Evolutionary conservation across 192 early-diverging fungal species (phyloP), one percentile per base, ranked within the genome.

Genomic region (Coemansia sp.): DNA sequence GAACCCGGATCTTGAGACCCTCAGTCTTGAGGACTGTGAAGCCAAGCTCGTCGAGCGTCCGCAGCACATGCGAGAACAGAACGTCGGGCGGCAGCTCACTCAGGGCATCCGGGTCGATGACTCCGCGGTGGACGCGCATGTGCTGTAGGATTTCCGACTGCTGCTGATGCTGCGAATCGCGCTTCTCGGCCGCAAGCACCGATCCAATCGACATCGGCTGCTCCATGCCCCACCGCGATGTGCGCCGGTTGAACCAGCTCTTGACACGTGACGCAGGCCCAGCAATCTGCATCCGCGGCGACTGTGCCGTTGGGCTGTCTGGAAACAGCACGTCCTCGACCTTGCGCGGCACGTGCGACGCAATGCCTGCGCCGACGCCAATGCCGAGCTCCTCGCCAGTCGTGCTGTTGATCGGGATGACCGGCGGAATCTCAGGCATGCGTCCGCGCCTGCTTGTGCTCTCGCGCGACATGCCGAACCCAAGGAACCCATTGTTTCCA

Each of bases 81-180:
- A 89, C 89, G 7, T 86, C 84, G 1, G 91, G 91, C 23, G 87
- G 73, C 34, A 86, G 67, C 23, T 86, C 84, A 20, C 90, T 91
- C 46, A 93, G 74, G 8, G 90, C 89, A 41, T 86, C 84, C 18
- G 89, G 78, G 48, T 91, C 90, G 0, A 93, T 88, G 20, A 88
- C 91, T 39, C 91, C 91, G 48, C 90, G 89, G 62, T 91, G 89
- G 23, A 87, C 84, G 24, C 88, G 87, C 63, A 93, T 86, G 58
- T 91, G 88, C 35, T 83, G 73, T 55, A 88, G 61, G 30, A 81
- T 79, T 64, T 85, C 84, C 15, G 73, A 67, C 62, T 69, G 66
- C 34, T 59, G 57, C 57, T 59, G 57, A 14, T 38, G 57, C 35
- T 71, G 56, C 51, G 51, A 53, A 18, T 78, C 78, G 67, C 72